phyloP scores from a whole-genome alignment of 2,329 filamentous ascomycete genomes.

The Fusarium succisae region DNA sequence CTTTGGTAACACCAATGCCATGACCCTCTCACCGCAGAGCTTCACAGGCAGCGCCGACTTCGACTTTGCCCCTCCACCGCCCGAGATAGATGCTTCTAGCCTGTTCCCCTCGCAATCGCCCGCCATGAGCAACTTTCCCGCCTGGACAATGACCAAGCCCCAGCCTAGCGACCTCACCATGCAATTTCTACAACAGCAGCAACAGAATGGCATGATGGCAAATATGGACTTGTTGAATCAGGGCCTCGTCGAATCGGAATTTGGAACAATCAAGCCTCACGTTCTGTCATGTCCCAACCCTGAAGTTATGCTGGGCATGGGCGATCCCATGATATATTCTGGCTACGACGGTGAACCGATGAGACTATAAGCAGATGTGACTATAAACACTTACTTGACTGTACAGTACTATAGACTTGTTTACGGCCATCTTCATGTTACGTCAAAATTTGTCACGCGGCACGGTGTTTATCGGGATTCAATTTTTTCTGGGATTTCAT shows the following conservation, averaged over 20 bases:
- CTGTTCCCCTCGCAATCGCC: constrained; percentile 51
- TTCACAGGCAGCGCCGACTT: constrained; percentile 53
- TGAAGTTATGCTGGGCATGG: constrained; percentile 66
- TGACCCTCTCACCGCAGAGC: constrained; percentile 65
- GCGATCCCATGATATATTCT: constrained; percentile 67
- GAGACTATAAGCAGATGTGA: constrained; percentile 45
- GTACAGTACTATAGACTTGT: constrained; percentile 39
- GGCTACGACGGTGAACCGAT: constrained; percentile 59
- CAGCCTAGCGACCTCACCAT: constrained; percentile 46
- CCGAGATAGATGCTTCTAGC: constrained; percentile 46
- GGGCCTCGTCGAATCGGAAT: constrained; percentile 61
- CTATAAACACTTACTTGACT: constrained; percentile 27
- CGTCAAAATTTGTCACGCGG: constrained; percentile 36
- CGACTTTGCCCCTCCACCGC: constrained; percentile 48
- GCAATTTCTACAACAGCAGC: constrained; percentile 56
- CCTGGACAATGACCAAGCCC: constrained; percentile 45
- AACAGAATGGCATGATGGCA: constrained; percentile 54
- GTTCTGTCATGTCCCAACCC: constrained; percentile 61
- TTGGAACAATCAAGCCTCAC: constrained; percentile 65
- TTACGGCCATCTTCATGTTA: constrained; percentile 39
- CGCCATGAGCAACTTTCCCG: constrained; percentile 45
- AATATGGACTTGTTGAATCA: constrained; percentile 60
- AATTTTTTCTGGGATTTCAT: constrained; percentile 8
- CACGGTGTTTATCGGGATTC: constrained; percentile 31
- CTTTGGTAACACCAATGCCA: constrained; percentile 54